Conservation (phyloP, 768 basidiomycete genomes). For the Suillus luteus region DNA sequence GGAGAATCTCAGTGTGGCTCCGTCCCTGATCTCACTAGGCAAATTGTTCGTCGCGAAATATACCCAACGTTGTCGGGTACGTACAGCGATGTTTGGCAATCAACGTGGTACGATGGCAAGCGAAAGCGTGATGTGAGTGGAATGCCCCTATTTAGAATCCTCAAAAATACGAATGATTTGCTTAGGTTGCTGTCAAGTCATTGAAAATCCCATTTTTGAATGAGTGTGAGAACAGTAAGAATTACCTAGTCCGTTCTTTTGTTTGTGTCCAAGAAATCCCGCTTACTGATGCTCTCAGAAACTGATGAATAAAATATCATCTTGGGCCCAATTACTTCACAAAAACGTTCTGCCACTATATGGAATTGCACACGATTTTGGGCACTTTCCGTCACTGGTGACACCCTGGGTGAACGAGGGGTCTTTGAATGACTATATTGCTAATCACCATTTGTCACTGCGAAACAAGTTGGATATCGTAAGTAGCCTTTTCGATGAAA, state of each 20-base stretch:
- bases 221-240: background rate
- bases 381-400: constrained; percentile 25
- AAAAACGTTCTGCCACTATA: constrained; percentile 22
- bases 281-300: background rate
- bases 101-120: background rate
- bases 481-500: background rate
- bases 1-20: background rate
- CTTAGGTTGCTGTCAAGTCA: constrained; percentile 1
- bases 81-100: background rate
- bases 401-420: constrained; percentile 30
- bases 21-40: background rate
- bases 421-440: constrained; percentile 21
- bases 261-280: background rate
- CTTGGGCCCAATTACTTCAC: constrained; percentile 16
- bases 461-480: constrained; percentile 20
- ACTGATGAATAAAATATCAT: background rate
- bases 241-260: background rate
- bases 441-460: constrained; percentile 8
- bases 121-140: background rate
- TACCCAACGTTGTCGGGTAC: constrained; percentile 3
- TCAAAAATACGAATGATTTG: background rate
- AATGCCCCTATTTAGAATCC: background rate
- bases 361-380: constrained; percentile 23
- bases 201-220: constrained; percentile 1
- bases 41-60: background rate